These are phyloP conservation scores for Spencermartinsiella europaea DNA, from an alignment of 805 yeast species.

Conservation along the genomic window DNA sequence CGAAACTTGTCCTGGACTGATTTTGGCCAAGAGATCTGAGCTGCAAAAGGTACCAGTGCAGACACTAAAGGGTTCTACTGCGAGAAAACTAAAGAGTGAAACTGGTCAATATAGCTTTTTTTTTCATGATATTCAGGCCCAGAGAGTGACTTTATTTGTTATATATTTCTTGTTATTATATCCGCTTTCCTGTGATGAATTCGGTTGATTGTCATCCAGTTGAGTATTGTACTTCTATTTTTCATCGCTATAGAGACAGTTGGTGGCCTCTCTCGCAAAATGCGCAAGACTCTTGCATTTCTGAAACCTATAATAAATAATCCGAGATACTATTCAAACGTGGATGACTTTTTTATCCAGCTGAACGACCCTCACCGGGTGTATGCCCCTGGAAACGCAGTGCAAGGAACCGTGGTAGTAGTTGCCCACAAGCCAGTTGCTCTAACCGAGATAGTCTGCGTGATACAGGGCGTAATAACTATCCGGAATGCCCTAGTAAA, in stretches of 20 bases:
- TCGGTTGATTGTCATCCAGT: too few species aligned
- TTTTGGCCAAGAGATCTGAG: too few species aligned
- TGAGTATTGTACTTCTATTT: background rate
- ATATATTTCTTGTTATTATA: too few species aligned
- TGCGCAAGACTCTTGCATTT: slow-evolving; percentile 18
- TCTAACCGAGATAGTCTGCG: slow-evolving; percentile 22
- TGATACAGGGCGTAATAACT: slow-evolving; percentile 27
- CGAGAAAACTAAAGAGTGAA: too few species aligned
- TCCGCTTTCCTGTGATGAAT: background rate
- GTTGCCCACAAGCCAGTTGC: slow-evolving; percentile 25
- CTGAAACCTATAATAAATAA: slow-evolving; percentile 18
- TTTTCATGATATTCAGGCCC: too few species aligned
- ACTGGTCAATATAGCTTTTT: too few species aligned
- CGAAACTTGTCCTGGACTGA: too few species aligned
- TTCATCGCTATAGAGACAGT: background rate
- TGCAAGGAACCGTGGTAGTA: slow-evolving; percentile 30
- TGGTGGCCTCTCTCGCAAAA: background rate
- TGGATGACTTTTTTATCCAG: slow-evolving; percentile 53
- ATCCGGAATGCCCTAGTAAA: slow-evolving; percentile 29
- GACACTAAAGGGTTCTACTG: too few species aligned
- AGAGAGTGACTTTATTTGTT: too few species aligned
- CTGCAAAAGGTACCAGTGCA: too few species aligned
- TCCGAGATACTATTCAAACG: slow-evolving; percentile 11
- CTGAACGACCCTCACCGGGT: slow-evolving; percentile 70
- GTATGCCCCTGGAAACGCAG: slow-evolving; percentile 74